These are phyloP conservation scores for Chlorella sorokiniana DNA, from an alignment of 139 green algal species.

Conservation along the genomic window DNA sequence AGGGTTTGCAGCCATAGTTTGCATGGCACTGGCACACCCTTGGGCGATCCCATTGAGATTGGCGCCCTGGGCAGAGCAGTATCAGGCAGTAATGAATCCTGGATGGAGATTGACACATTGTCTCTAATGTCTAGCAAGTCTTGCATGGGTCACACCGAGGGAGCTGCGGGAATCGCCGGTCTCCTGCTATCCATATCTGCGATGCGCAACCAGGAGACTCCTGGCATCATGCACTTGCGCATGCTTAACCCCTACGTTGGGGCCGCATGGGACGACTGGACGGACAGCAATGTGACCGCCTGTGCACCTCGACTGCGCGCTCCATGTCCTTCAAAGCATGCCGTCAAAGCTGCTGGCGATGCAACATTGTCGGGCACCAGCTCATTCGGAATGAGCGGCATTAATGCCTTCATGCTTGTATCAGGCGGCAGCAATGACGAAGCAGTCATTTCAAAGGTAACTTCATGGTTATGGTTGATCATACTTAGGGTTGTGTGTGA, in stretches of 20 bases:
- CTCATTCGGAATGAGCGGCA: slow-evolving; percentile 57
- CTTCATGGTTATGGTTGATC: neutral
- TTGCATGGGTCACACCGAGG: slow-evolving; percentile 62
- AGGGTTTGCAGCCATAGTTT: no score
- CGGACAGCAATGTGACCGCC: neutral
- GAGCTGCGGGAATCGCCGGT: slow-evolving; percentile 63
- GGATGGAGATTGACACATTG: neutral
- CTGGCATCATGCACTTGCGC: slow-evolving; percentile 66
- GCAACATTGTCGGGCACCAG: slow-evolving; percentile 31
- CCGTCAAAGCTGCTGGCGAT: neutral
- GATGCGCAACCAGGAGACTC: neutral
- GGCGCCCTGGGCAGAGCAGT: slow-evolving; percentile 28
- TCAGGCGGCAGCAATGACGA: neutral
- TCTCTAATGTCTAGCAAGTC: slow-evolving; percentile 55
- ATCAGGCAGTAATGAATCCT: neutral
- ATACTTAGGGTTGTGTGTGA: no score
- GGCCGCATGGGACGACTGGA: slow-evolving; percentile 35
- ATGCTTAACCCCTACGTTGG: slow-evolving; percentile 68
- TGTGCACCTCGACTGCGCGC: neutral
- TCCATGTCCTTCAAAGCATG: neutral
- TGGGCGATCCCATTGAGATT: slow-evolving; percentile 56
- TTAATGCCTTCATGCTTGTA: slow-evolving; percentile 50
- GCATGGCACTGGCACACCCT: slow-evolving; percentile 58
- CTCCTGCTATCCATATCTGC: slow-evolving; percentile 55
- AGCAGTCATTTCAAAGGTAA: no score